These are phyloP conservation scores for Micromonas commoda DNA, from an alignment of 139 green algal genomes.

Conservation along the genomic window DNA sequence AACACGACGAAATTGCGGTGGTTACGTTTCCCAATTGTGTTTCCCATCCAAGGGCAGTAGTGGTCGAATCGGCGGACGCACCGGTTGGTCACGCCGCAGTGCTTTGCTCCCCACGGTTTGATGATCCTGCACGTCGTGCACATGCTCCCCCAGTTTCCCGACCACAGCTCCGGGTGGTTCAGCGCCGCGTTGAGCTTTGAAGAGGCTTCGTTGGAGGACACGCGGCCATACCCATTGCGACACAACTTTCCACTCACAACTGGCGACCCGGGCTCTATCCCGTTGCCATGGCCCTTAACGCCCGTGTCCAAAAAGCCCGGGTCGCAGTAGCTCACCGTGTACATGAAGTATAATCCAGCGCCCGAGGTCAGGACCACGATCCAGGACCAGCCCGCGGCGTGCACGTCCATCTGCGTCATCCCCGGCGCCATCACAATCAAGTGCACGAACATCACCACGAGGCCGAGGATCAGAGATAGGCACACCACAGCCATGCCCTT, in stretches of 20 bases:
- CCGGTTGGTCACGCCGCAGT: conserved; percentile 74
- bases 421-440: conserved; percentile 33
- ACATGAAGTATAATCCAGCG: conserved; percentile 32
- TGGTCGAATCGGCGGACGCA: conserved; percentile 84
- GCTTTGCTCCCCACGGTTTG: conserved; percentile 81
- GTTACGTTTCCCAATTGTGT: conserved; percentile 73
- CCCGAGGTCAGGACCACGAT: conserved; percentile 30
- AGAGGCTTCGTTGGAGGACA: neutral
- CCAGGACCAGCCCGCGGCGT: neutral
- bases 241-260: too few species aligned
- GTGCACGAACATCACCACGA: conserved; percentile 62
- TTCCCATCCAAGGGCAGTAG: conserved; percentile 86
- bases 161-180: conserved; percentile 75
- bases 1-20: conserved; percentile 73
- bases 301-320: conserved; percentile 32
- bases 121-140: conserved; percentile 88
- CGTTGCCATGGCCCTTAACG: neutral
- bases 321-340: conserved; percentile 4
- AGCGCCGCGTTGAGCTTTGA: conserved; percentile 45
- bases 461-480: conserved; percentile 62
- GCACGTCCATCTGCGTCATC: conserved; percentile 20
- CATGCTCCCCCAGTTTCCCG: conserved; percentile 79
- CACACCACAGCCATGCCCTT: conserved; percentile 64
- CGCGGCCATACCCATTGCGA: neutral
- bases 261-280: too few species aligned